These are phyloP conservation scores for Colletotrichum sidae DNA, from an alignment of 2,329 filamentous ascomycete species.

Conservation along the genomic window DNA sequence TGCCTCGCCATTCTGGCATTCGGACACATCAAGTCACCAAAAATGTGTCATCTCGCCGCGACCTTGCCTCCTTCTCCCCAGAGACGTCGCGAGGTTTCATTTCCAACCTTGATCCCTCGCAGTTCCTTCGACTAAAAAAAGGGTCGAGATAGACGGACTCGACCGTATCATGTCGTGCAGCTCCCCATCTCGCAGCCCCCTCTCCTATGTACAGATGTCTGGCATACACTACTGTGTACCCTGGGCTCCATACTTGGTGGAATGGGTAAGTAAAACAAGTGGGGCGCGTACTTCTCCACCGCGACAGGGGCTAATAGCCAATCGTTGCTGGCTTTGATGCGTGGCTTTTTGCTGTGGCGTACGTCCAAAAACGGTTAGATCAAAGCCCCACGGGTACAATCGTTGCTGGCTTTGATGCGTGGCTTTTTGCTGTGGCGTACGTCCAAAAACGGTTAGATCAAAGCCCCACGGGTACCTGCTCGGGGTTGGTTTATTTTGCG, in stretches of 20 bases:
- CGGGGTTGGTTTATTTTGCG: too few species aligned
- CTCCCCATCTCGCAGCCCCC: constrained; percentile 25
- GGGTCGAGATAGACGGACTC: constrained; percentile 15
- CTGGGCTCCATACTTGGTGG: constrained; percentile 22
- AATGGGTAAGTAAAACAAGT: too few species aligned
- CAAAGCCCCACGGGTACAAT: too few species aligned
- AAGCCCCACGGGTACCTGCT: too few species aligned
- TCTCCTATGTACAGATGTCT: constrained; percentile 20
- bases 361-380: too few species aligned
- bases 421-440: too few species aligned
- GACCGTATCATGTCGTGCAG: constrained; percentile 32
- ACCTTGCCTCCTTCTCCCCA: not conserved
- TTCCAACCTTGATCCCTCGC: constrained; percentile 8
- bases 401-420: too few species aligned
- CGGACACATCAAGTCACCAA: constrained; percentile 8
- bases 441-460: too few species aligned
- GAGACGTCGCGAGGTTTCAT: not conserved
- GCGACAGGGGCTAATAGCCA: too few species aligned
- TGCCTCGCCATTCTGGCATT: constrained; percentile 1
- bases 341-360: too few species aligned
- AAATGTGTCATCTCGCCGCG: not conserved
- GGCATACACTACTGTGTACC: constrained; percentile 8
- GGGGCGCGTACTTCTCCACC: too few species aligned
- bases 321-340: too few species aligned
- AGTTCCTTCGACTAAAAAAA: not conserved